Evolutionary conservation across 2,329 filamentous ascomycete genomes (phyloP).

Genomic region (Monilinia aucupariae): DNA sequence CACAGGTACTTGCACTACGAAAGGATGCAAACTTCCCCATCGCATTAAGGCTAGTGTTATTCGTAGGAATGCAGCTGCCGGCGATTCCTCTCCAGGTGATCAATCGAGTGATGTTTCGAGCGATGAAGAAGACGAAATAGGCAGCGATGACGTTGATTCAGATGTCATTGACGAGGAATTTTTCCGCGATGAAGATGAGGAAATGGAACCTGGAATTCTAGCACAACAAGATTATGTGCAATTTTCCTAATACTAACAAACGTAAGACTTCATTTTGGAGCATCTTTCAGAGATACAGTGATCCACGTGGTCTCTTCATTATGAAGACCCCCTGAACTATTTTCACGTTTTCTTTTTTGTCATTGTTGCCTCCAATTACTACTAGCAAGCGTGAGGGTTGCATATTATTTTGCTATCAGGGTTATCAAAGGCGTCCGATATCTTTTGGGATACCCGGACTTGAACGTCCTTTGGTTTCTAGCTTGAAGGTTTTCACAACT

Average conservation of each 20-base stretch:
- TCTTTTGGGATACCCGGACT: conserved; percentile 14
- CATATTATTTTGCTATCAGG: background rate
- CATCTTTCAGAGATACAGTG: background rate
- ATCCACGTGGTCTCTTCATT: background rate
- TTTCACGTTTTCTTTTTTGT: background rate
- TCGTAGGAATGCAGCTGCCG: conserved; percentile 54
- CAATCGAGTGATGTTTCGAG: conserved; percentile 68
- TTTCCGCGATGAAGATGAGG: conserved; percentile 49
- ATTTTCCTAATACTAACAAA: conserved; percentile 36
- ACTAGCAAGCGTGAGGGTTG: background rate
- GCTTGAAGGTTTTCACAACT: background rate
- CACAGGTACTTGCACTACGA: conserved; percentile 73
- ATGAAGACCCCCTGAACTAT: background rate
- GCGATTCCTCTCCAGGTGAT: conserved; percentile 42
- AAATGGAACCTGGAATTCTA: conserved; percentile 48
- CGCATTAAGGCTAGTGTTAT: conserved; percentile 78
- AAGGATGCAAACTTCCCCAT: conserved; percentile 80
- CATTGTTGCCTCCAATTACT: background rate
- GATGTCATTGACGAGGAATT: conserved; percentile 64
- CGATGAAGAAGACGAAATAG: conserved; percentile 61
- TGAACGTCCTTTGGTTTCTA: conserved; percentile 7
- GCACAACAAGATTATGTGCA: conserved; percentile 56
- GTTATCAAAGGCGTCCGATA: background rate
- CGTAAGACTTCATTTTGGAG: background rate
- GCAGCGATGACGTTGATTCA: conserved; percentile 75